phyloP scores from a whole-genome alignment of 768 basidiomycete species.

The Trametes sanguinea region DNA sequence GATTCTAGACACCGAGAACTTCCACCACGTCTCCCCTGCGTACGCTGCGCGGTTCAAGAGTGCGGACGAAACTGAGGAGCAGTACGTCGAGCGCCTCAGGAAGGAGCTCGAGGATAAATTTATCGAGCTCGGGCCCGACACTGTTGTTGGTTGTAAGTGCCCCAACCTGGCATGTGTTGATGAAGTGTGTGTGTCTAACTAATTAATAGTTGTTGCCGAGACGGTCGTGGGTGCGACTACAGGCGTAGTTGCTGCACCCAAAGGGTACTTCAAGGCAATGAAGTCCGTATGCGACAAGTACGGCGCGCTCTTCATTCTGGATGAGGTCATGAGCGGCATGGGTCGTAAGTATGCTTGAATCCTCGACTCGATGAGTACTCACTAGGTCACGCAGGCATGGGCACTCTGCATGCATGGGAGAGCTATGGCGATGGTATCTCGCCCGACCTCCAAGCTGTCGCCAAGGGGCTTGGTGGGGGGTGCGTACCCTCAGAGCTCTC shows the following conservation, averaged over 20 bases:
- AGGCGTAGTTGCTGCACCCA: slow-evolving; percentile 74
- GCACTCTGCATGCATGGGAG: slow-evolving; percentile 85
- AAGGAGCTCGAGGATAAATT: slow-evolving; percentile 88
- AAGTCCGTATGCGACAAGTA: slow-evolving; percentile 78
- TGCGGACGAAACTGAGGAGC: slow-evolving; percentile 68
- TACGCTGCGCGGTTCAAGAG: slow-evolving; percentile 79
- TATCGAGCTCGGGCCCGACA: slow-evolving; percentile 76
- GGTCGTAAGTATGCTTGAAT: slow-evolving; percentile 56
- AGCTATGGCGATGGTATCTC: slow-evolving; percentile 74
- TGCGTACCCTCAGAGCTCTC: slow-evolving; percentile 36
- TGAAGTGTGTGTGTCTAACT: background rate
- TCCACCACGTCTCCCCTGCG: slow-evolving; percentile 87
- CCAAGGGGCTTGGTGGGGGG: slow-evolving; percentile 91
- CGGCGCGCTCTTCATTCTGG: slow-evolving; percentile 76
- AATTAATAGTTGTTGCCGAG: slow-evolving; percentile 69
- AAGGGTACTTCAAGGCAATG: slow-evolving; percentile 86
- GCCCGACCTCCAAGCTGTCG: slow-evolving; percentile 87
- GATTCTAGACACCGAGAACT: slow-evolving; percentile 63
- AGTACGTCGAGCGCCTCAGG: slow-evolving; percentile 76
- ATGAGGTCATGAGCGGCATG: slow-evolving; percentile 94
- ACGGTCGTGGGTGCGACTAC: slow-evolving; percentile 88
- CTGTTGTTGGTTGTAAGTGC: slow-evolving; percentile 71
- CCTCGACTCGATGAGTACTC: background rate
- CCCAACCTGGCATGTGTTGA: background rate
- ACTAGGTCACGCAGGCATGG: slow-evolving; percentile 59